Base-by-base conservation (phyloP, 1,139 yeast genomes). In the Protomyces arabidopsidicola region DNA sequence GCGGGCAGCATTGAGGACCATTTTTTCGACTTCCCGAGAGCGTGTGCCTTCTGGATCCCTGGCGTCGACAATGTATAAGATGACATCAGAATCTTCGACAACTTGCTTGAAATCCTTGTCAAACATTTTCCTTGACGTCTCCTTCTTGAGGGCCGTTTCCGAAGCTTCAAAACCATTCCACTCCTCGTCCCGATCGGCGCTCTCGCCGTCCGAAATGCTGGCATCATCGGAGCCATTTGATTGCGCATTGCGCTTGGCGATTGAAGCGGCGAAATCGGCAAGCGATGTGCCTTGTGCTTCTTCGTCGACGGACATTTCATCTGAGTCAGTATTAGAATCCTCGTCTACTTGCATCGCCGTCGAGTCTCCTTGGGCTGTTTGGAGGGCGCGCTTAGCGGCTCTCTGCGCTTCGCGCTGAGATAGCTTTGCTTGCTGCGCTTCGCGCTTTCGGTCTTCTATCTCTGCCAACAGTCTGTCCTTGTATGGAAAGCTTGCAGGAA, bases 21-120 rank as follows among this genome's bases (percentile, higher is more conserved):
- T 89, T 73, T 89, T 87, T 78, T 93, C 99, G 48, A 93, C 95
- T 73, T 84, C 89, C 73, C 85, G 84, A 12, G 97, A 90, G 73
- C 99, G 84, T 3, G 98, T 93, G 39, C 91, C 85, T 75, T 89
- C 97, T 61, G 99, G 98, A 76, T 93, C 97, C 75, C 99, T 85
- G 2, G 99, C 97, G 77, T 93, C 99, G 72, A 93, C 79, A 24
- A 93, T 97, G 71, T 95, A 93, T 65, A 93, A 79, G 35, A 93
- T 81, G 65, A 93, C 97, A 75, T 91, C 98, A 1, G 97, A 80
- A 35, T 90, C 86, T 66, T 90, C 97, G 55, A 91, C 91, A 60
- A 91, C 88, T 75, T 90, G 89, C 74, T 90, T 96, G 76, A 88
- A 93, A 52, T 77, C 71, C 68, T 77, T 78, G 71, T 78, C 81